Evolutionary conservation across 306 rosid genomes (phyloP).

Genomic region (Pachyrhizus erosus): DNA sequence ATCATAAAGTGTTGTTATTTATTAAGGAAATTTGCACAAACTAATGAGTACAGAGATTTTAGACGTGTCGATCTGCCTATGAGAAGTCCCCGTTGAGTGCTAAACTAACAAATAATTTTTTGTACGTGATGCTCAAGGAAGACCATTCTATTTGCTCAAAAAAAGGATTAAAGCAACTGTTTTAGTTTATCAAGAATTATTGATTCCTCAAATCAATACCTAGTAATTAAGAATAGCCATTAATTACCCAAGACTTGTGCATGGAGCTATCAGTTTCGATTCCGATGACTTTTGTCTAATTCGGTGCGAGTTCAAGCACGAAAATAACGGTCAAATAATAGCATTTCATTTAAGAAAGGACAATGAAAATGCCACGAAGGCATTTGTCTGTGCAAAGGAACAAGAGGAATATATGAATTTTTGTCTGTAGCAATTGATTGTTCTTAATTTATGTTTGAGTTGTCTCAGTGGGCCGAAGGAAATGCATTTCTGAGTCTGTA

Average conservation of each 20-base stretch:
- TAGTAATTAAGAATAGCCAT: neutral
- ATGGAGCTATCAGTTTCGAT: constrained; percentile 16
- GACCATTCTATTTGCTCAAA: constrained; percentile 24
- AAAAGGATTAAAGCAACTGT: constrained; percentile 24
- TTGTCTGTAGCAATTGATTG: neutral
- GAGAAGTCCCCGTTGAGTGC: neutral
- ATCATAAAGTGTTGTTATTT: constrained; percentile 31
- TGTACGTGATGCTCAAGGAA: constrained; percentile 39
- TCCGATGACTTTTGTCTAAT: neutral
- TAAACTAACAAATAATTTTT: constrained; percentile 7
- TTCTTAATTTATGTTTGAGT: neutral
- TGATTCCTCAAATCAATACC: constrained; percentile 30
- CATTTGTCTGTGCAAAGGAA: neutral
- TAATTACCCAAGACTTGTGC: neutral
- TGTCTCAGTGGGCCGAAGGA: neutral
- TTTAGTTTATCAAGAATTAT: neutral
- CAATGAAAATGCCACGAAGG: neutral
- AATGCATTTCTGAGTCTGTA: neutral
- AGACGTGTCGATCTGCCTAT: neutral
- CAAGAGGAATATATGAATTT: neutral
- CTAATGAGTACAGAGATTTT: neutral
- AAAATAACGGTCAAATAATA: neutral
- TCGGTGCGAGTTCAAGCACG: neutral
- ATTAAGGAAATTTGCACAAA: constrained; percentile 28
- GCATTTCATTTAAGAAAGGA: neutral